A percentile compares a stretch with the other conserved stretches of the same genome.
Conservation (phyloP, 2,329 filamentous ascomycete genomes). For the Neofusicoccum ribis region DNA sequence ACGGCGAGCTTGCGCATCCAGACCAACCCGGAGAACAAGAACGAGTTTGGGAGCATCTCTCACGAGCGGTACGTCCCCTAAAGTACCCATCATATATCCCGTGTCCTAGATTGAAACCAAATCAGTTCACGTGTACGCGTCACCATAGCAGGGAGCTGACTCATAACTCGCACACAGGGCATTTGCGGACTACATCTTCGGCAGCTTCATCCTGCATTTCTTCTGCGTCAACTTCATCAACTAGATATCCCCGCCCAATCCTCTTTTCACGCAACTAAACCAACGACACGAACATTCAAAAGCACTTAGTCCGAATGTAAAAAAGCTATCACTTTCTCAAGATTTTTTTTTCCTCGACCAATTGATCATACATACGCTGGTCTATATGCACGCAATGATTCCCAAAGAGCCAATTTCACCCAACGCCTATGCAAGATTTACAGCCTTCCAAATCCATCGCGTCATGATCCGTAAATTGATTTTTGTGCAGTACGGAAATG, state of each 20-base stretch:
- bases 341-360: background rate
- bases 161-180: constrained; percentile 57
- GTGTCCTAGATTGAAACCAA: background rate
- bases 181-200: constrained; percentile 94
- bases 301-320: background rate
- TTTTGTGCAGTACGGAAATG: background rate
- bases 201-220: constrained; percentile 93
- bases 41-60: constrained; percentile 73
- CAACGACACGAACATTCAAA: background rate
- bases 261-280: background rate
- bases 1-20: constrained; percentile 90
- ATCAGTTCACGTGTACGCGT: background rate
- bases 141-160: background rate
- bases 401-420: background rate
- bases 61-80: constrained; percentile 67
- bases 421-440: background rate
- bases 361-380: constrained; percentile 1
- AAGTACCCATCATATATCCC: background rate
- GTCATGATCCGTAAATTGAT: background rate
- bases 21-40: constrained; percentile 79
- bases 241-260: constrained; percentile 49
- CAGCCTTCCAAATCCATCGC: background rate
- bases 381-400: constrained; percentile 5
- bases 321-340: background rate
- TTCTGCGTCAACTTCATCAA: constrained; percentile 99